Evolutionary conservation across 768 basidiomycete genomes (phyloP).

Genomic region (Pleurotus djamor): DNA sequence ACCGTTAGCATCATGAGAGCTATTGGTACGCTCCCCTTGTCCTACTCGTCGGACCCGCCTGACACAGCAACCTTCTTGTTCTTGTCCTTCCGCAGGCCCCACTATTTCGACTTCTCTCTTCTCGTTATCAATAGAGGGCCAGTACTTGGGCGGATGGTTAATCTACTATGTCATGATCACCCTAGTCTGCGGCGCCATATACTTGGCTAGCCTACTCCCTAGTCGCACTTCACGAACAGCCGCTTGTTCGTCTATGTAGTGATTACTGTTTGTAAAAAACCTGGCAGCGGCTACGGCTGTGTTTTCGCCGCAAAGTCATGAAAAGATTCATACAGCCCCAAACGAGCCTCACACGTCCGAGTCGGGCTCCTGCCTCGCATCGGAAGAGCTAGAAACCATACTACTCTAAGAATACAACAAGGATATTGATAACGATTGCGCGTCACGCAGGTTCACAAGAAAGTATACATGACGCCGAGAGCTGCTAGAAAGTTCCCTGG

Average conservation of each 20-base stretch:
- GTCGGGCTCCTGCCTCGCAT: no score
- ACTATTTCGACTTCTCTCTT: conserved; percentile 61
- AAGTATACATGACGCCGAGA: no score
- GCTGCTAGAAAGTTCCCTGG: no score
- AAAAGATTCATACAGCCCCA: no score
- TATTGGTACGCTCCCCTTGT: neutral
- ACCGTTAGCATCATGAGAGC: neutral
- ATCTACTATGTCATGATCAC: conserved; percentile 47
- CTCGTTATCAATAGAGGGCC: conserved; percentile 56
- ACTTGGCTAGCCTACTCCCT: conserved; percentile 32
- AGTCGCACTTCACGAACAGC: conserved; percentile 14
- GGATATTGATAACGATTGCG: no score
- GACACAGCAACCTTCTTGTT: neutral
- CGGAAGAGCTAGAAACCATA: no score
- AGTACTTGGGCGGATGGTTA: conserved; percentile 51
- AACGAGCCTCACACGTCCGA: no score
- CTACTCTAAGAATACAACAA: no score
- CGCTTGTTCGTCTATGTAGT: neutral
- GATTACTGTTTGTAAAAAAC: neutral
- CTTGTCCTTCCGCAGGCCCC: conserved; percentile 34
- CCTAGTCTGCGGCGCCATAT: conserved; percentile 24
- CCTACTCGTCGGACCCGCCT: neutral
- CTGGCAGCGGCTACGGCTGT: neutral
- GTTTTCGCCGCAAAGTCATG: neutral
- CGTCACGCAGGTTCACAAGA: no score